phyloP scores from a whole-genome alignment of 1,139 yeast genomes.

The Zygoascus meyerae region DNA sequence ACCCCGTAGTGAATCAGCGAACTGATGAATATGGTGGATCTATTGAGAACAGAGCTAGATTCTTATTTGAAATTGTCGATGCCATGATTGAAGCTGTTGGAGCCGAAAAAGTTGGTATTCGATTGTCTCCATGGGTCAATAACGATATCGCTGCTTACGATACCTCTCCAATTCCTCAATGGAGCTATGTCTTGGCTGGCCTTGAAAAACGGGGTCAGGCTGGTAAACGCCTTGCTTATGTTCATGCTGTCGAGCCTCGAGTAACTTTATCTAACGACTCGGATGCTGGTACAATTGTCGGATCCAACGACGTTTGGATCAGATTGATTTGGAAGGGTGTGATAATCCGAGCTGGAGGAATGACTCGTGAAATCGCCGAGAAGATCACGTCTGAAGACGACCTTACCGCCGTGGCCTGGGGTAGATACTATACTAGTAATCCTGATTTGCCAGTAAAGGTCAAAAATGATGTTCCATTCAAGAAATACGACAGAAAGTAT shows the following conservation, averaged over 20 bases:
- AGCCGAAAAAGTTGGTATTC: slow-evolving; percentile 46
- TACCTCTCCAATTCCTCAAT: slow-evolving; percentile 27
- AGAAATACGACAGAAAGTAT: slow-evolving; percentile 31
- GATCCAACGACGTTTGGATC: slow-evolving; percentile 14
- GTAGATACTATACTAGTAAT: slow-evolving; percentile 44
- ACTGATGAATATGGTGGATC: slow-evolving; percentile 66
- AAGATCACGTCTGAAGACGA: slow-evolving; percentile 31
- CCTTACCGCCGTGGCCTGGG: slow-evolving; percentile 41
- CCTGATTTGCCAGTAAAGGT: slow-evolving; percentile 29
- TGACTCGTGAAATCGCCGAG: slow-evolving; percentile 27
- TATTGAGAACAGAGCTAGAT: slow-evolving; percentile 61
- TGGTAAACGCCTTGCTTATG: slow-evolving; percentile 39
- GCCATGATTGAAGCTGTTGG: slow-evolving; percentile 49
- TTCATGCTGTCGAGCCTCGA: slow-evolving; percentile 49
- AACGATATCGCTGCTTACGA: slow-evolving; percentile 22
- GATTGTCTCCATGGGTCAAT: slow-evolving; percentile 53
- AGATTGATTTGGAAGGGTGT: slow-evolving; percentile 37
- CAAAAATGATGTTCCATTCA: slow-evolving; percentile 20
- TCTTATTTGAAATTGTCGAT: slow-evolving; percentile 51
- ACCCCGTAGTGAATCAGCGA: slow-evolving; percentile 47
- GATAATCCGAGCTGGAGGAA: slow-evolving; percentile 38
- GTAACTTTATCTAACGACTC: slow-evolving; percentile 19
- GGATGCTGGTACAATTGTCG: not conserved
- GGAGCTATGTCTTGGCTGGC: slow-evolving; percentile 27
- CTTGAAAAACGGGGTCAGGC: slow-evolving; percentile 28